These are phyloP conservation scores for Lactarius psammicola DNA, from an alignment of 768 basidiomycete species.

Conservation along the genomic window DNA sequence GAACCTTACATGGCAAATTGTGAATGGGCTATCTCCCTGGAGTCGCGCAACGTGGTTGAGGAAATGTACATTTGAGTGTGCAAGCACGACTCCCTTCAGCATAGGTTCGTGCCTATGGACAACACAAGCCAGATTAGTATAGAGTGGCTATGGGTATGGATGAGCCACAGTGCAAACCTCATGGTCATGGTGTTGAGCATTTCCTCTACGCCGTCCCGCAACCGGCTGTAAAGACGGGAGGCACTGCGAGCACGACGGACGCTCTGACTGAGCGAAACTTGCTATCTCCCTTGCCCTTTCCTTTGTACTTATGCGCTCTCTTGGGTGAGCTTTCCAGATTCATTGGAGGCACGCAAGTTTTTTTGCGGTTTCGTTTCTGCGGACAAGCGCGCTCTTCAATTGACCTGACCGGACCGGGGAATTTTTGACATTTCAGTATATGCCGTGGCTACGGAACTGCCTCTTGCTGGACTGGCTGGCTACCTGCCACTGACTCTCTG, in stretches of 20 bases:
- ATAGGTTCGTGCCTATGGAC: conserved; percentile 89
- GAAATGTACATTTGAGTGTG: conserved; percentile 78
- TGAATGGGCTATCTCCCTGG: conserved; percentile 81
- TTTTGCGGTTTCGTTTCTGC: conserved; percentile 22
- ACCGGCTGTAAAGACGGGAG: conserved; percentile 77
- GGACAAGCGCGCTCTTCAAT: not conserved
- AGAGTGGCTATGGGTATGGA: not conserved
- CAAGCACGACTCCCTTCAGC: conserved; percentile 82
- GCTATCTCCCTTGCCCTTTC: conserved; percentile 33
- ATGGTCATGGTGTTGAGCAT: conserved; percentile 94
- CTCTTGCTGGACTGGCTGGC: not conserved
- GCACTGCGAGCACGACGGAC: conserved; percentile 68
- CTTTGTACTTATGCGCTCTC: conserved; percentile 32
- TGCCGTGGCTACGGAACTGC: not conserved
- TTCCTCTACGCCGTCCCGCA: conserved; percentile 76
- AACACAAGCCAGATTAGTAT: conserved; percentile 13
- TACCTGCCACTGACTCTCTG: not conserved
- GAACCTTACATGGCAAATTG: conserved; percentile 70
- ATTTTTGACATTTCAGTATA: not conserved
- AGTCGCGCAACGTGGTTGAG: conserved; percentile 61
- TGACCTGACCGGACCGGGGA: not conserved
- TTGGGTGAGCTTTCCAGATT: conserved; percentile 28
- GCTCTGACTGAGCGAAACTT: conserved; percentile 66
- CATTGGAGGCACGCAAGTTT: conserved; percentile 29
- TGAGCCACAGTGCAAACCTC: conserved; percentile 55